Conservation (phyloP, 2,329 filamentous ascomycete genomes). For the Fusarium devonianum region DNA sequence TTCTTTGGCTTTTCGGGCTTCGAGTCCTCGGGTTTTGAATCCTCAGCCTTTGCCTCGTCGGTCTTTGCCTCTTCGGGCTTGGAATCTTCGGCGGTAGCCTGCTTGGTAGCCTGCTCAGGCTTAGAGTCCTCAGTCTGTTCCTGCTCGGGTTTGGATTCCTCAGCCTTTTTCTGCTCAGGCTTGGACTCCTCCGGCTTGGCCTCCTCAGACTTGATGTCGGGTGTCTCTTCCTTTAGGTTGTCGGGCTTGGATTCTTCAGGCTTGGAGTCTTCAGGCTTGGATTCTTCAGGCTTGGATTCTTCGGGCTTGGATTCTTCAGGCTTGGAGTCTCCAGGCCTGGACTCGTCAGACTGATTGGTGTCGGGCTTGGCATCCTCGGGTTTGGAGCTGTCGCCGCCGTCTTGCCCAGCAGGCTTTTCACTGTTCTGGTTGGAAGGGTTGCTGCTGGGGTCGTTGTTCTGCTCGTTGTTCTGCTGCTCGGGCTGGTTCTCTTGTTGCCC, state of each 20-base stretch:
- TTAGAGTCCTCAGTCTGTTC: not conserved
- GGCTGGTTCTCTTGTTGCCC: constrained; percentile 10
- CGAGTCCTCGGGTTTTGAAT: constrained; percentile 12
- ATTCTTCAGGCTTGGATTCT: constrained; percentile 7
- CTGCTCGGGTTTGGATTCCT: not conserved
- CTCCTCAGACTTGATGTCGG: not conserved
- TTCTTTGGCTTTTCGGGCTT: constrained; percentile 26
- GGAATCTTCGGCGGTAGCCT: constrained; percentile 4
- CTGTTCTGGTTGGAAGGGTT: constrained; percentile 15
- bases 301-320: constrained; percentile 13
- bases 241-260: constrained; percentile 9
- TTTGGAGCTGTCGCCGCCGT: constrained; percentile 7
- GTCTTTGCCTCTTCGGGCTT: constrained; percentile 12
- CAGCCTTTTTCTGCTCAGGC: not conserved
- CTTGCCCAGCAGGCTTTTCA: constrained; percentile 22
- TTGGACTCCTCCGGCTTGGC: not conserved
- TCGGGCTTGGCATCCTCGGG: not conserved
- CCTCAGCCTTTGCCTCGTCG: too few species aligned
- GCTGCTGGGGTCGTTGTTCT: constrained; percentile 5
- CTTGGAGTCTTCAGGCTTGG: constrained; percentile 22
- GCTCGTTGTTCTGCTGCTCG: constrained; percentile 14
- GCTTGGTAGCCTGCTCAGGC: too few species aligned
- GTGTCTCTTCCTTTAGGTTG: too few species aligned
- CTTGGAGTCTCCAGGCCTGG: constrained; percentile 1
- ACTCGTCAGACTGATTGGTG: not conserved